Base-by-base conservation (phyloP, 2,329 filamentous ascomycete genomes). In the Sporothrix dimorphospora region DNA sequence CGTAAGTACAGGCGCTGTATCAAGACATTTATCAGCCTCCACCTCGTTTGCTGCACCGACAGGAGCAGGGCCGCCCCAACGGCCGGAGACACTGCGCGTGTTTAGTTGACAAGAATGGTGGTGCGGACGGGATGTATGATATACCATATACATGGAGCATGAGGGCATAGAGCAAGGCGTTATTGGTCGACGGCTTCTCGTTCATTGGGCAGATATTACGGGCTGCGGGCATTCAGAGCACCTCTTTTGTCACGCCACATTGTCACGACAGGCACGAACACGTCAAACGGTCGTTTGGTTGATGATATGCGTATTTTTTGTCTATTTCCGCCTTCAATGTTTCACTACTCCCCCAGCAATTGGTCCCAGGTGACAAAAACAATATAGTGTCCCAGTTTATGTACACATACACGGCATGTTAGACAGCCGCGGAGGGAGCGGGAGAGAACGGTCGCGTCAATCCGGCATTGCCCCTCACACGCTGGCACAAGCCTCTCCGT, bases 391-490 rank as follows among this genome's bases (percentile, higher is more conserved):
- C 27, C 55, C 40, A 38, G 38, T 65, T 34, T 72, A 72, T 72
- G 71, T 72, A 69, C 71, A 69, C 67, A 72, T 72, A 67, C 66
- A 66, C 66, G 57, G 66, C 66, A 38, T 53, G 55, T 47, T 24
- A 14, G 71, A n/a, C 30, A 27, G 53, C 9, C 14, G 34, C 9
- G n/a, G 6, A 27, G 9, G 14, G 30, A 24, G 14, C 7, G 11
- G 42, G 16, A 16, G 66, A 45, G 16, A 49, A 70, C 38, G 14
- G 19, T 40, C 8, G 8, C 24, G 21, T 21, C 24, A 42, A 3
- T 24, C 14, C 63, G 16, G 21, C 38, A 24, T 14, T 12, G 9
- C 59, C 24, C 59, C 21, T 27, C 34, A 63, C 59, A 45, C 19
- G 11, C 27, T 53, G 38, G 34, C 51, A 59, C 38, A 40, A 71